Base-by-base conservation (phyloP, 2,329 filamentous ascomycete genomes). In the Pseudopithomyces chartarum region DNA sequence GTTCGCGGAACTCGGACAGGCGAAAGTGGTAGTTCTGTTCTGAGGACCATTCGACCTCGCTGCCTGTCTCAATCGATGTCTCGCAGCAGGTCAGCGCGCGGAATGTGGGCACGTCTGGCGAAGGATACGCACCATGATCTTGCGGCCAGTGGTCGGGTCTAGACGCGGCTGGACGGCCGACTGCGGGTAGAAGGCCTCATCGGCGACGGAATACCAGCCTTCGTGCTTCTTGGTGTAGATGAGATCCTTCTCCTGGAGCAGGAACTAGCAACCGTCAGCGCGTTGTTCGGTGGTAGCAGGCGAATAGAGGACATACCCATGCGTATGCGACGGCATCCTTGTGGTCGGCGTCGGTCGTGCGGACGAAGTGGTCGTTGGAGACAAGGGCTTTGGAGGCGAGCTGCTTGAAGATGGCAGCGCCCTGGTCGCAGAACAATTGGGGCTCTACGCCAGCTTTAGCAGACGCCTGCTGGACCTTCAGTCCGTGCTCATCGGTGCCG, bases 1-100 rank as follows among this genome's bases (percentile, higher is more conserved):
- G 82, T n/a, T 95, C 88, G 61, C 85, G 86, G 71, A 98, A 90
- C 19, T 87, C 88, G 36, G 92, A 96, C 67, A 99, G 82, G 6
- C 90, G 89, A 78, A 99, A 99, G 74, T 97, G 93, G 79, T 97
- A 98, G 64, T 97, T 99, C 61, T 84, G 86, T 74, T 99, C 95
- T 40, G 92, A 90, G 8, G 89, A 90, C 93, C 93, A 98, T 76
- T 98, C 92, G 7, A 99, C 95, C 74, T 92, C 89, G 72, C 91
- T 96, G 1, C 91, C 92, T 2, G 92, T 96, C 79, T 97, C 95
- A 47, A 86, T 84, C 17, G 90, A 93, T 20, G 87, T 78, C 82
- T 84, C 32, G 5, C 44, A 43, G 15, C 20, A 12, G 42, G 46
- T 72, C 45, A 70, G 69, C 53, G n/a, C 19, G 12, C 22, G 8